phyloP scores from a whole-genome alignment of 1,284 basidiomycete species.

The Leucoagaricus sp. region DNA sequence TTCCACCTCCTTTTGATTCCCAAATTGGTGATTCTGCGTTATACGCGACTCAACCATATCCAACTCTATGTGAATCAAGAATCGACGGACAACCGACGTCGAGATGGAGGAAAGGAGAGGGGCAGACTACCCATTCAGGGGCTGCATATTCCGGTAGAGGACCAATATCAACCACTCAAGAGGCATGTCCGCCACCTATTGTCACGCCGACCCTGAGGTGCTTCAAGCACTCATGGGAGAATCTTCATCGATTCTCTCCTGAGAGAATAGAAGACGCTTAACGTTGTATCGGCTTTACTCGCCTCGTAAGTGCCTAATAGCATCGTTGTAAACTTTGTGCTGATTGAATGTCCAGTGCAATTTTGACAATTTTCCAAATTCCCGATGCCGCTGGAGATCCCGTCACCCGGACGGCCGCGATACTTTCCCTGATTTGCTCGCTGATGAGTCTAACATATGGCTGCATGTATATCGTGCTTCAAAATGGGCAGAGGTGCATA shows the following conservation, averaged over 20 bases:
- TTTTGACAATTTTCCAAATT: slow-evolving; percentile 75
- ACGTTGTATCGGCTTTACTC: slow-evolving; percentile 71
- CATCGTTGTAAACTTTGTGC: neutral
- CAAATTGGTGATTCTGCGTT: neutral
- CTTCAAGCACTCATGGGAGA: slow-evolving; percentile 76
- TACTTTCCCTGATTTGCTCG: slow-evolving; percentile 68
- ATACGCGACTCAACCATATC: neutral
- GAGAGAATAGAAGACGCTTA: slow-evolving; percentile 77
- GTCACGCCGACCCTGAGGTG: slow-evolving; percentile 45
- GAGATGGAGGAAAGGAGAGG: neutral
- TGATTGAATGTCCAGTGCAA: slow-evolving; percentile 54
- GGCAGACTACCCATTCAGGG: neutral
- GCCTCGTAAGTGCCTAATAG: slow-evolving; percentile 59
- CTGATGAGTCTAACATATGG: slow-evolving; percentile 77
- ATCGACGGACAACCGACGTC: neutral
- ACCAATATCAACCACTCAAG: no score
- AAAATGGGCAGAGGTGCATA: slow-evolving; percentile 70
- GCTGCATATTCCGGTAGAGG: no score
- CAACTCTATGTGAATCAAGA: neutral
- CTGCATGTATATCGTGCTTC: slow-evolving; percentile 78
- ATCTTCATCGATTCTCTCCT: slow-evolving; percentile 67
- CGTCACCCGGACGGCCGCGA: slow-evolving; percentile 63
- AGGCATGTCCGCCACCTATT: neutral
- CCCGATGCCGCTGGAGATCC: slow-evolving; percentile 60
- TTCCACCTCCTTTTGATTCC: neutral